Percentiles rank a stretch among this genome's conserved stretches.
These are phyloP conservation scores for Apiospora arundinis DNA, from an alignment of 2,329 filamentous ascomycete genomes.

Conservation along the genomic window DNA sequence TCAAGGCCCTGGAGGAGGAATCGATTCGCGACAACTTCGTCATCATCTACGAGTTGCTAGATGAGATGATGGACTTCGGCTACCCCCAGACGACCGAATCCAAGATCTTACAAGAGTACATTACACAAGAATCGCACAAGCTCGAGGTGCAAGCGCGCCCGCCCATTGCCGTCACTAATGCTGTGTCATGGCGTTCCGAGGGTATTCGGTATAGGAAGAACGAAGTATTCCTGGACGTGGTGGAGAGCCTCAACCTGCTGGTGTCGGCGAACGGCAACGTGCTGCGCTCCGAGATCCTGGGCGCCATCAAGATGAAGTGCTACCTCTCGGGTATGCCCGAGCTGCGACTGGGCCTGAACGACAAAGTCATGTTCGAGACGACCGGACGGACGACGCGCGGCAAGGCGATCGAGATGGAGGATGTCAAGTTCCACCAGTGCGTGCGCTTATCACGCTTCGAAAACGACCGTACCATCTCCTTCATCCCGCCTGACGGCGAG, in stretches of 20 bases:
- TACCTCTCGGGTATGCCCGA: conserved; percentile 99
- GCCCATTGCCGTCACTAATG: conserved; percentile 97
- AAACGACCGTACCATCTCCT: conserved; percentile 98
- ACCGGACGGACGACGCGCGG: conserved; percentile 92
- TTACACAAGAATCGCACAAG: conserved; percentile 99
- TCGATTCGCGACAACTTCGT: conserved; percentile 99
- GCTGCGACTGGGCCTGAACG: conserved; percentile 89
- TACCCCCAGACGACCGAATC: conserved; percentile 98
- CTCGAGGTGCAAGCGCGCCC: conserved; percentile 95
- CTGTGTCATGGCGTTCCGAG: conserved; percentile 97
- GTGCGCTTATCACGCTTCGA: conserved; percentile 95
- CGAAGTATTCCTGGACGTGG: conserved; percentile 97
- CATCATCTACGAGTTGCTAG: conserved; percentile 96
- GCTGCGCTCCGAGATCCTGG: conserved; percentile 92
- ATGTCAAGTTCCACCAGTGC: conserved; percentile 99
- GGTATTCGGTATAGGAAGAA: conserved; percentile 99
- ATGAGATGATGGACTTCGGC: conserved; percentile 99
- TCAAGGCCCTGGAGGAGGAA: conserved; percentile 98
- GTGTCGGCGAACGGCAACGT: conserved; percentile 96
- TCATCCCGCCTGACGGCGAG: conserved; percentile 97
- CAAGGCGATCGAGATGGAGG: conserved; percentile 99
- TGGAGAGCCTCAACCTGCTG: conserved; percentile 94
- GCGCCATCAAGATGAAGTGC: conserved; percentile 99
- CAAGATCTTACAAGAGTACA: conserved; percentile 99
- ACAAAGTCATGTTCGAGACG: conserved; percentile 99